Conservation (phyloP, 2,329 filamentous ascomycete species). For the Tolypocladium tundrense region DNA sequence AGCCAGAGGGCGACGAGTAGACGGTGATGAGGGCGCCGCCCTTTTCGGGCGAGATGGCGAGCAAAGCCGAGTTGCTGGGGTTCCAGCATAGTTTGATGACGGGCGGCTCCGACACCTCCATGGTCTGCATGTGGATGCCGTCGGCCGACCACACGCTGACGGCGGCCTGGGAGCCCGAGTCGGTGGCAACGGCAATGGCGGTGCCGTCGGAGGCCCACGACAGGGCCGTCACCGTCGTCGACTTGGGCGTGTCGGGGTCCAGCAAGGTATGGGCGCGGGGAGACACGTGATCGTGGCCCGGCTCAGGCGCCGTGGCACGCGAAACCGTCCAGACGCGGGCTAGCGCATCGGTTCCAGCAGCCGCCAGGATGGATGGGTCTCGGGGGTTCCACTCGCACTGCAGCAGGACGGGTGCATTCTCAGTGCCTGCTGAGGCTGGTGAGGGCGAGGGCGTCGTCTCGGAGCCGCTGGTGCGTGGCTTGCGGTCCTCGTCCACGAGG, state of each 20-base stretch:
- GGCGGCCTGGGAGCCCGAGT: conserved; percentile 38
- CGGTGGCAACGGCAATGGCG: conserved; percentile 47
- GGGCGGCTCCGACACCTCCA: conserved; percentile 49
- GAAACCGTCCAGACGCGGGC: conserved; percentile 58
- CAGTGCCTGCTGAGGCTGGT: conserved; percentile 26
- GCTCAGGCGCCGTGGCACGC: conserved; percentile 36
- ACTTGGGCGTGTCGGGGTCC: conserved; percentile 40
- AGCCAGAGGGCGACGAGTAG: conserved; percentile 33
- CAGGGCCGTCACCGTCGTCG: conserved; percentile 46
- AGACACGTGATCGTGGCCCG: conserved; percentile 30
- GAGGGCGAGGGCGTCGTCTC: conserved; percentile 25
- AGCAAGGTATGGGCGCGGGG: conserved; percentile 30
- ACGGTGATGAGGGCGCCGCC: conserved; percentile 45
- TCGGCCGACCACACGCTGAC: conserved; percentile 47
- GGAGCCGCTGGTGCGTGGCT: conserved; percentile 11
- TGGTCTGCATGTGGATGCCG: conserved; percentile 39
- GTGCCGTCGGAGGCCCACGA: conserved; percentile 50
- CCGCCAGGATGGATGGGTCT: conserved; percentile 55
- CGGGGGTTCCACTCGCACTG: conserved; percentile 60
- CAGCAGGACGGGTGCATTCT: conserved; percentile 51
- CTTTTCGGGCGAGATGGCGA: conserved; percentile 47
- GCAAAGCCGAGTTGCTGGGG: conserved; percentile 40
- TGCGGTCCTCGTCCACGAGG: conserved; percentile 33
- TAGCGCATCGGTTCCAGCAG: conserved; percentile 60
- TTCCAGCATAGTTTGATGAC: conserved; percentile 54